A percentile compares a stretch with the other conserved stretches of the same genome.
These are phyloP conservation scores for Apiosordaria backusii DNA, from an alignment of 495 filamentous ascomycete species.

Conservation along the genomic window DNA sequence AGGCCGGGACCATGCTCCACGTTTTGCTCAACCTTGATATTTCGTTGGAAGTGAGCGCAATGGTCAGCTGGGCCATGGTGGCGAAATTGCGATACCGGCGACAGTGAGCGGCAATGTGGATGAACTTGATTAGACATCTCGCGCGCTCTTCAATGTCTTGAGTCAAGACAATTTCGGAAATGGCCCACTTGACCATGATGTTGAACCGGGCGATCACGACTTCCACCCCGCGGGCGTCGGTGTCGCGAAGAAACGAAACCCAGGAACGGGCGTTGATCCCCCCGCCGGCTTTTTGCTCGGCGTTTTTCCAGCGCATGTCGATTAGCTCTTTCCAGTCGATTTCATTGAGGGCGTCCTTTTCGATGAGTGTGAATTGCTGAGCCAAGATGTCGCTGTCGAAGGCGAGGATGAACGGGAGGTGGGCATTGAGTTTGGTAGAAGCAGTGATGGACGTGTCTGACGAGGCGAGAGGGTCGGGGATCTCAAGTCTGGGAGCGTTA, in stretches of 20 bases:
- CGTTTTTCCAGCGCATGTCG: constrained; percentile 84
- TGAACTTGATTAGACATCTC: constrained; percentile 80
- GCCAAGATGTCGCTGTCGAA: constrained; percentile 88
- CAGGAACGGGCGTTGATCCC: constrained; percentile 66
- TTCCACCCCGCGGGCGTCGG: constrained; percentile 82
- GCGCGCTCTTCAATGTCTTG: constrained; percentile 77
- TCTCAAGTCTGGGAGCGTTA: constrained; percentile 32
- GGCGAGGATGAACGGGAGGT: constrained; percentile 88
- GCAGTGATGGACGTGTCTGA: constrained; percentile 8
- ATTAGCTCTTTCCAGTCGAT: constrained; percentile 98
- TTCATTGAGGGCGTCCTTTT: constrained; percentile 93
- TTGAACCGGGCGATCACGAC: constrained; percentile 97
- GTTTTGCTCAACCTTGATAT: constrained; percentile 71
- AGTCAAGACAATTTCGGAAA: constrained; percentile 88
- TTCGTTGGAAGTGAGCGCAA: constrained; percentile 83
- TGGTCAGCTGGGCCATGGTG: constrained; percentile 90
- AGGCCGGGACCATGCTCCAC: constrained; percentile 71
- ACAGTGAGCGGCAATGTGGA: constrained; percentile 85
- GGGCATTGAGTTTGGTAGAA: constrained; percentile 41
- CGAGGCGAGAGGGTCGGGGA: constrained; percentile 26
- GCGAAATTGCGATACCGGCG: constrained; percentile 89
- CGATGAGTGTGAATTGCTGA: constrained; percentile 91
- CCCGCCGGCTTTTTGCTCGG: constrained; percentile 41
- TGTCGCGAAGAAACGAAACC: constrained; percentile 87
- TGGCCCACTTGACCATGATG: constrained; percentile 94